A percentile compares a stretch with the other conserved stretches of the same genome.
Evolutionary conservation across 495 filamentous ascomycete species (phyloP).

Genomic region (Choiromyces venosus): DNA sequence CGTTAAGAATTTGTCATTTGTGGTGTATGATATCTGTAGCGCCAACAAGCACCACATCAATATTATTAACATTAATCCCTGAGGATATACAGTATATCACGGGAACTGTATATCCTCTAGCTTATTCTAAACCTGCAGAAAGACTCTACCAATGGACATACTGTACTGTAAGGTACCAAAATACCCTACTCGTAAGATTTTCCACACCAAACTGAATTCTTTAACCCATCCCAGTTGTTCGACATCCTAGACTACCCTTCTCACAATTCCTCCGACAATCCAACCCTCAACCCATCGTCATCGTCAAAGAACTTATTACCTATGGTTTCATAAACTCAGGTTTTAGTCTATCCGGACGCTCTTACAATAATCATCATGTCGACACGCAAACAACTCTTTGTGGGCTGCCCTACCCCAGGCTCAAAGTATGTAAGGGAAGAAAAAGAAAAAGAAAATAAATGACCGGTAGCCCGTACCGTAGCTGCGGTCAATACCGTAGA

Average conservation of each 20-base stretch:
- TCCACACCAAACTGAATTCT: too few relatives aligned
- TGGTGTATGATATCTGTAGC: neutral
- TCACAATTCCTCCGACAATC: neutral
- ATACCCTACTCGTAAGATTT: neutral
- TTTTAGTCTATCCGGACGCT: too few relatives aligned
- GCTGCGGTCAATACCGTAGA: neutral
- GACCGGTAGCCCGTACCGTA: neutral
- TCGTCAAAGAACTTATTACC: neutral
- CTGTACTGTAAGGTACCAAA: neutral
- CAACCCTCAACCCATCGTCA: neutral
- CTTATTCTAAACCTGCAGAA: neutral
- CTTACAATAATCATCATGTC: too few relatives aligned
- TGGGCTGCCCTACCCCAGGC: neutral
- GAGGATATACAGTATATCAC: neutral
- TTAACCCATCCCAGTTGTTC: too few relatives aligned
- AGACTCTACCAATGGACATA: neutral
- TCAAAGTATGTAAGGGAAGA: neutral
- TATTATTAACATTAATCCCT: neutral
- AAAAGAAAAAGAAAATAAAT: neutral
- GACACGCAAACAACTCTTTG: neutral
- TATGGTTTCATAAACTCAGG: neutral
- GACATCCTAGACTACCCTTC: too few relatives aligned
- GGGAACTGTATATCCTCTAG: neutral
- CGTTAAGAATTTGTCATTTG: neutral
- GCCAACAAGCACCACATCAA: neutral